phyloP scores from a whole-genome alignment of 768 basidiomycete genomes.

The Leccinum obscurum region DNA sequence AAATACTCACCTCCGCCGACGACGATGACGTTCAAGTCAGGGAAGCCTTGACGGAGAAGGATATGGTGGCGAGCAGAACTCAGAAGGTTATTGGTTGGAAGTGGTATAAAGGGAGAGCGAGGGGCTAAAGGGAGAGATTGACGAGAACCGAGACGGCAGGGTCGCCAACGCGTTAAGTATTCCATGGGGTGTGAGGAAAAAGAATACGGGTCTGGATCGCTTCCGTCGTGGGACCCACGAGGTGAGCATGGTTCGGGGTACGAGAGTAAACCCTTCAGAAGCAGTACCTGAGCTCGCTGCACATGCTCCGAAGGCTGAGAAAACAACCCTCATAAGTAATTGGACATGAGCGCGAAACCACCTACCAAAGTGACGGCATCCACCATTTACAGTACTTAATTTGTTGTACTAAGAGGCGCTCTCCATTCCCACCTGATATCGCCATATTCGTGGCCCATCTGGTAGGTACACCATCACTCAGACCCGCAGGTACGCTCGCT shows the following conservation, averaged over 20 bases:
- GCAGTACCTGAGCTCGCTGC: neutral
- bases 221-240: conserved; percentile 9
- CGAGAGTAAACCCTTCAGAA: neutral
- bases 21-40: conserved; percentile 13
- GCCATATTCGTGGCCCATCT: neutral
- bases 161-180: conserved; percentile 1
- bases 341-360: neutral
- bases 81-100: neutral
- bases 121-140: neutral
- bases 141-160: neutral
- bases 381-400: neutral
- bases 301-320: neutral
- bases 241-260: neutral
- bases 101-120: neutral
- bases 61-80: neutral
- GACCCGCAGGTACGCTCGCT: neutral
- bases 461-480: neutral
- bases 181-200: conserved; percentile 2
- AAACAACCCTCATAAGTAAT: neutral
- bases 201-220: conserved; percentile 1
- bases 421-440: neutral
- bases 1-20: conserved; percentile 22
- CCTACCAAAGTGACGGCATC: neutral
- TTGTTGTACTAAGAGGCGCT: neutral
- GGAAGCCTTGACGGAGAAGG: conserved; percentile 12